Evolutionary conservation across 2,329 filamentous ascomycete species (phyloP), one percentile per base, ranked within the genome.

Genomic region (Emergomyces pasteurianus): DNA sequence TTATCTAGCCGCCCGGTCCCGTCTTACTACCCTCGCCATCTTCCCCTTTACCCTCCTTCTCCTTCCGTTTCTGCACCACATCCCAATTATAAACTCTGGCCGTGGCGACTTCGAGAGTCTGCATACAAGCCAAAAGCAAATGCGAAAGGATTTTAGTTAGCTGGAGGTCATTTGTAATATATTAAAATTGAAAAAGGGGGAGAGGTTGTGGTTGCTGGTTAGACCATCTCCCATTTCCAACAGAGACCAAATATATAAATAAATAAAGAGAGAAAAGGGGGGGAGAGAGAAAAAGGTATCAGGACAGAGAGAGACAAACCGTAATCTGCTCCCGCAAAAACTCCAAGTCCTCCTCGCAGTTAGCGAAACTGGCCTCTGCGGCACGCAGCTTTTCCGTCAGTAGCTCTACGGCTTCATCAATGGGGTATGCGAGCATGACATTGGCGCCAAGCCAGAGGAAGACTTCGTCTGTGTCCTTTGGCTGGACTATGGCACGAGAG

Each of bases 21-120:
- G 23, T 49, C 23, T 40, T 47, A 7, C 31, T 47, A 7, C 31
- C 23, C 31, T 49, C 59, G 42, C 43, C 61, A 23, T 34, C 62
- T 28, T 58, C 34, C 40, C 50, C 59, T 54, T 55, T 56, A 9
- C 56, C 50, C 9, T 34, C 77, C 74, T 91, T 94, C 63, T 96
- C 91, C 79, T 96, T 96, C 67, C 94, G 82, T 77, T 95, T 90
- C 79, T 96, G 89, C 50, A 92, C 90, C 4, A 99, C 91, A 70
- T 99, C 94, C 92, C 94, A 97, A 75, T 99, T 99, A 76, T 99
- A 97, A n/a, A 99, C 92, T 65, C 94, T 83, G 26, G 94, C 94
- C 47, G 92, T 91, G 3, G 94, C 94, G 40, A 99, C 94, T 75
- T 99, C 94, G 80, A 99, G 87, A 0, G 92, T 96, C 90, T 95